Evolutionary conservation across 768 basidiomycete genomes (phyloP).

Genomic region (Filobasidium wieringae): DNA sequence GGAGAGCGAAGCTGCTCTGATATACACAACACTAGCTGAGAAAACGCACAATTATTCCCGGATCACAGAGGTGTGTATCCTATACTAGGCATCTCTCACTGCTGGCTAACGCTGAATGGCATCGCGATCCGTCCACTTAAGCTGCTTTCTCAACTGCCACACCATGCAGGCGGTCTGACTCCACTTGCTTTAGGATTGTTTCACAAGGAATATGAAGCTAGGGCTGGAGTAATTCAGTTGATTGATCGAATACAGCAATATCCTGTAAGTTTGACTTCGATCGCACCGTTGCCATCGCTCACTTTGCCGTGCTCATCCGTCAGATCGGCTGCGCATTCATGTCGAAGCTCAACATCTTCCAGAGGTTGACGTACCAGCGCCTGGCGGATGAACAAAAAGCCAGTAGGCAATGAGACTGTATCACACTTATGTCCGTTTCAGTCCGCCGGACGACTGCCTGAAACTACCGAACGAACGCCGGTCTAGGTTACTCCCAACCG

Average conservation of each 20-base stretch:
- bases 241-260: conserved; percentile 66
- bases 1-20: conserved; percentile 60
- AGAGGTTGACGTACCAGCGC: conserved; percentile 73
- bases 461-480: no score
- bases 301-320: not conserved
- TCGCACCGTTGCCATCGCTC: not conserved
- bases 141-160: conserved; percentile 68
- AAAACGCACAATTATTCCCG: conserved; percentile 72
- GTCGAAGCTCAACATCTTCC: conserved; percentile 73
- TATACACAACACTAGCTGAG: conserved; percentile 62
- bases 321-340: conserved; percentile 71
- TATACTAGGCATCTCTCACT: conserved; percentile 5
- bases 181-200: conserved; percentile 82
- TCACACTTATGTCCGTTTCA: no score
- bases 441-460: no score
- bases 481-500: no score
- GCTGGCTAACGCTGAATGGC: not conserved
- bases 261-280: conserved; percentile 48
- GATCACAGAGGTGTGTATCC: conserved; percentile 60
- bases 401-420: not conserved
- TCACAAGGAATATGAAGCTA: conserved; percentile 55
- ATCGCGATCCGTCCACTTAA: conserved; percentile 35
- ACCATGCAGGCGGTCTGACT: conserved; percentile 67
- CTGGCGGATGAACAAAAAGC: conserved; percentile 40
- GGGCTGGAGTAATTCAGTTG: conserved; percentile 64